Percentiles rank a stretch among this genome's conserved stretches.
These are phyloP conservation scores for Skeletonema potamos DNA, from an alignment of 108 stramenopile species.

Conservation along the genomic window DNA sequence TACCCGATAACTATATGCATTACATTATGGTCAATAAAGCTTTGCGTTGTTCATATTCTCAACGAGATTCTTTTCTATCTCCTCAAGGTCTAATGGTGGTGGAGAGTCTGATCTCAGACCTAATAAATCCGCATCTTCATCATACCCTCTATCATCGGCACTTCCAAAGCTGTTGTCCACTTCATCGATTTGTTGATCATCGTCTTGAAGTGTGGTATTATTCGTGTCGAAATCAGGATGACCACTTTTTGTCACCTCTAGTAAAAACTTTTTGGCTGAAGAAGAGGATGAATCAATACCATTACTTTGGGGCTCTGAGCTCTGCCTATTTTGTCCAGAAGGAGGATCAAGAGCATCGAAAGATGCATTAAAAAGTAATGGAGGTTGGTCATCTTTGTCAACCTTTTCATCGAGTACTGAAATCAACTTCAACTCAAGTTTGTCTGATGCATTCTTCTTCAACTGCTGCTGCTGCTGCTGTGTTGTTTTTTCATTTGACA, in stretches of 20 bases:
- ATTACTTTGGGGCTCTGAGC: neutral
- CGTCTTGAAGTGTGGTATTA: neutral
- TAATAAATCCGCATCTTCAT: slow-evolving; percentile 43
- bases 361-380: slow-evolving; percentile 14
- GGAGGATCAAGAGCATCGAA: slow-evolving; percentile 29
- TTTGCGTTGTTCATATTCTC: slow-evolving; percentile 44
- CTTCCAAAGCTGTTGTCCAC: slow-evolving; percentile 8
- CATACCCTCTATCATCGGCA: slow-evolving; percentile 39
- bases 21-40: slow-evolving; percentile 2
- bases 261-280: neutral
- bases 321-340: neutral
- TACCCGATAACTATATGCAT: neutral
- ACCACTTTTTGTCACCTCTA: neutral
- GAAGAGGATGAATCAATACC: neutral
- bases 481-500: neutral
- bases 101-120: slow-evolving; percentile 44
- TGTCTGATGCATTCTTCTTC: neutral
- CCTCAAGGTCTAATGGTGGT: slow-evolving; percentile 45
- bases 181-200: neutral
- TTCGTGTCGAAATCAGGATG: neutral
- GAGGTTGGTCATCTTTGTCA: neutral
- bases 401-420: neutral
- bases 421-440: neutral
- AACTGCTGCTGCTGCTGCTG: no score
- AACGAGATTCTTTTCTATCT: slow-evolving; percentile 38